Evolutionary conservation across 2,329 filamentous ascomycete species (phyloP).

Genomic region (Monosporascus sp.): DNA sequence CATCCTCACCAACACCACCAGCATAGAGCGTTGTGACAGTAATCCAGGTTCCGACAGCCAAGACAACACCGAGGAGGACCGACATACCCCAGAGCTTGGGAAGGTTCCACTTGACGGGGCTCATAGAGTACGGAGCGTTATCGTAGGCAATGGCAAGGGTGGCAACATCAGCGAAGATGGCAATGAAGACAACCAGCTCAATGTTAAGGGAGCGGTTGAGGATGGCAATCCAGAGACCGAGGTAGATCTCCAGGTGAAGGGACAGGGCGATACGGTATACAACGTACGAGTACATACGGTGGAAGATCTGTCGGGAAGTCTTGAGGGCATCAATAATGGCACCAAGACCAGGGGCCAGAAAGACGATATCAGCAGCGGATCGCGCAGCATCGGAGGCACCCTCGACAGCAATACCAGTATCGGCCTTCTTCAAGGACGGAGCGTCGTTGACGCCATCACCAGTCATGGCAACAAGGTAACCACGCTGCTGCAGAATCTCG

Average conservation of each 20-base stretch:
- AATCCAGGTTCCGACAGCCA: slow-evolving; percentile 83
- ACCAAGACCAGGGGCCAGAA: slow-evolving; percentile 84
- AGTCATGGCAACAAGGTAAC: slow-evolving; percentile 92
- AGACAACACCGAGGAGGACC: slow-evolving; percentile 72
- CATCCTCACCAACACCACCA: slow-evolving; percentile 18
- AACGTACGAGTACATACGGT: slow-evolving; percentile 95
- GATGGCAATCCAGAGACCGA: slow-evolving; percentile 87
- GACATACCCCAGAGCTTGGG: slow-evolving; percentile 94
- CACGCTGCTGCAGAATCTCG: slow-evolving; percentile 88
- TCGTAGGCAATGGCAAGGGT: slow-evolving; percentile 92
- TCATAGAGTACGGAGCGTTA: slow-evolving; percentile 81
- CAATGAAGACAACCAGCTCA: slow-evolving; percentile 86
- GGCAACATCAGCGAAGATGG: slow-evolving; percentile 90
- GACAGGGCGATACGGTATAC: slow-evolving; percentile 93
- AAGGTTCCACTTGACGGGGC: slow-evolving; percentile 90
- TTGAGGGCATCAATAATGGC: slow-evolving; percentile 91
- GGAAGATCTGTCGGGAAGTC: slow-evolving; percentile 91
- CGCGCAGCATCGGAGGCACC: slow-evolving; percentile 87
- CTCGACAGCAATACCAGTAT: slow-evolving; percentile 92
- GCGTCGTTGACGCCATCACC: slow-evolving; percentile 95
- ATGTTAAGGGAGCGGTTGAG: slow-evolving; percentile 81
- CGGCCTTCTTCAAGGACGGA: slow-evolving; percentile 89
- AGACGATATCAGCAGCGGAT: slow-evolving; percentile 89
- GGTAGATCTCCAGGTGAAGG: slow-evolving; percentile 85
- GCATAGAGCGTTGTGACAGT: slow-evolving; percentile 81